These are phyloP conservation scores for Musa itinerans DNA, from an alignment of 176 grass and related monocot genomes.

Conservation along the genomic window DNA sequence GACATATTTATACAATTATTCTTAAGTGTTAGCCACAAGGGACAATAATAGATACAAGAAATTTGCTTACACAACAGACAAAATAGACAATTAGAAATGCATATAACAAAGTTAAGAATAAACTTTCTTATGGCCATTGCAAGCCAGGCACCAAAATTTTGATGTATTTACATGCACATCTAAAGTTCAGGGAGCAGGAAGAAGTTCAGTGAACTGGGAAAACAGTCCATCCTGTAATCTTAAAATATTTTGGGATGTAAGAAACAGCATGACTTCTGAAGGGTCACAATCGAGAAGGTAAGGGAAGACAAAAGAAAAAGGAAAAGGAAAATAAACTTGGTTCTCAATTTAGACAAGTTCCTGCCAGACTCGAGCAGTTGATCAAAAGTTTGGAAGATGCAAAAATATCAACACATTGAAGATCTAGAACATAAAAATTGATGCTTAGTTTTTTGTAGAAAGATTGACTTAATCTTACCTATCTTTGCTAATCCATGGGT, in stretches of 20 bases:
- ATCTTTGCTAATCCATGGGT: too few species aligned
- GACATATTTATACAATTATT: background rate
- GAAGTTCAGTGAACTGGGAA: background rate
- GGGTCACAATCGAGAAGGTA: background rate
- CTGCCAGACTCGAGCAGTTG: too few species aligned
- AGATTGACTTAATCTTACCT: too few species aligned
- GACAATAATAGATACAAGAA: background rate
- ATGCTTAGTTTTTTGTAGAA: too few species aligned
- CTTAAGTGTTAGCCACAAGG: background rate
- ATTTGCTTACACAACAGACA: background rate
- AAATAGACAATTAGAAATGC: background rate
- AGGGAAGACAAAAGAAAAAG: background rate
- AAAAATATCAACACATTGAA: too few species aligned
- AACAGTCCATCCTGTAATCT: background rate
- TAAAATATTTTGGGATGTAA: background rate
- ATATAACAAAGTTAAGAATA: background rate
- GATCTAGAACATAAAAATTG: too few species aligned
- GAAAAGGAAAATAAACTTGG: background rate
- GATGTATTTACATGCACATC: background rate
- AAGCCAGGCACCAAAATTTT: too few species aligned
- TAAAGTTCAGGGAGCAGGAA: background rate
- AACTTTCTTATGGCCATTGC: too few species aligned
- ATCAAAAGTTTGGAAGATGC: too few species aligned
- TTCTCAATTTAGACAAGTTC: too few species aligned
- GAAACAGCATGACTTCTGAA: background rate